Evolutionary conservation across 139 green algal species (phyloP).

Genomic region (Pycnococcus provasolii): DNA sequence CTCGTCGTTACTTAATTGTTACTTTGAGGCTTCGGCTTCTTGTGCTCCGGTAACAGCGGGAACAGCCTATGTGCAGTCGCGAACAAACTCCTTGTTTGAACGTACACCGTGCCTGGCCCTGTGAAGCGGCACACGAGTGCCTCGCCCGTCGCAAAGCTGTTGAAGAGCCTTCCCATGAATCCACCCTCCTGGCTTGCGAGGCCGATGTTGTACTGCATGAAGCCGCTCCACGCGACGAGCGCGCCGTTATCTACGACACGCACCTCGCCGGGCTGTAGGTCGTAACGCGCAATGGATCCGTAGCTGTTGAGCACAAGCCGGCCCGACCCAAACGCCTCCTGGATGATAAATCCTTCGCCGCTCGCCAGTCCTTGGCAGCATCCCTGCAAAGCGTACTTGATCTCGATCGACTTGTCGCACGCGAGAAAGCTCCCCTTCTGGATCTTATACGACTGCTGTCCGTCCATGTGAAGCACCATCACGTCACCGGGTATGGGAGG

Average conservation of each 20-base stretch:
- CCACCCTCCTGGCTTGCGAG: slow-evolving; percentile 14
- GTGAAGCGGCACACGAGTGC: slow-evolving; percentile 26
- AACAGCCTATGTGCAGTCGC: background rate
- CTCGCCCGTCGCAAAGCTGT: slow-evolving; percentile 28
- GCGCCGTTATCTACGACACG: slow-evolving; percentile 30
- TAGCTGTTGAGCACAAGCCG: slow-evolving; percentile 35
- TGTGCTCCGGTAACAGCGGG: background rate
- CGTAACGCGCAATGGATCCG: slow-evolving; percentile 34
- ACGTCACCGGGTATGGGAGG: slow-evolving; percentile 33
- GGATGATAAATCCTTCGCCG: slow-evolving; percentile 34
- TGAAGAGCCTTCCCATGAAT: background rate
- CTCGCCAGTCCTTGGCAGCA: slow-evolving; percentile 20
- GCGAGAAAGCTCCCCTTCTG: slow-evolving; percentile 32
- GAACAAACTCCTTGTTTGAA: slow-evolving; percentile 26
- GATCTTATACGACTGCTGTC: slow-evolving; percentile 20
- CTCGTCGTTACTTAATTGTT: no score
- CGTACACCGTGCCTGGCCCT: slow-evolving; percentile 29
- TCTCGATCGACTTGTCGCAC: slow-evolving; percentile 22
- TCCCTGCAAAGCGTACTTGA: slow-evolving; percentile 16
- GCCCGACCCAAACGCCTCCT: slow-evolving; percentile 24
- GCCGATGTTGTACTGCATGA: slow-evolving; percentile 29
- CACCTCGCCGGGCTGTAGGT: slow-evolving; percentile 26
- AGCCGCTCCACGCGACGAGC: slow-evolving; percentile 31
- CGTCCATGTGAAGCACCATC: slow-evolving; percentile 29
- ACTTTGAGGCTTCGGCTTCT: no score